Evolutionary conservation across 2,329 filamentous ascomycete genomes (phyloP), one percentile per base, ranked within the genome.

Genomic region (Thermothelomyces thermophilus): DNA sequence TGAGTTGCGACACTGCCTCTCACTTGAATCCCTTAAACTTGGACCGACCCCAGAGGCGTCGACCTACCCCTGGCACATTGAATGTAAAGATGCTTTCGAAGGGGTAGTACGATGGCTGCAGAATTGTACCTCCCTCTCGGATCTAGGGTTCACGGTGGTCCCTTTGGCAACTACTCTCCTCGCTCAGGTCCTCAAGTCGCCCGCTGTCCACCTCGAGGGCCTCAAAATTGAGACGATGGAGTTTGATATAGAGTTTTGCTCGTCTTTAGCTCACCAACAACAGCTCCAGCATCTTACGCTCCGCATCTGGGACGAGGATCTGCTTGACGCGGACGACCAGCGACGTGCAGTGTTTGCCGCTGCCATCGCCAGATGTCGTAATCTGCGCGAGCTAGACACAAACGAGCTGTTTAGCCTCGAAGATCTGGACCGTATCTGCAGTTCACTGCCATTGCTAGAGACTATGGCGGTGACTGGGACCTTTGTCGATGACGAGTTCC

Each of bases 381-480:
- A 75, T 8, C 70, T 86, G 14, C 73, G 69, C 20, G 69, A 74
- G 17, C 68, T 86, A 2, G 71, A 77, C 33, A 63, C 73, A 28
- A 68, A 74, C 26, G 70, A 79, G 4, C 73, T 70, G 2, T 73
- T 84, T 51, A 68, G 64, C 0, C 66, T 73, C 7, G 62, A 68
- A 8, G 74, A 83, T 34, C 66, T 84, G 30, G 61, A 67, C 10
- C 58, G 58, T 2, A 68, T 86, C 14, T 68, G 74, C 20, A 52
- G 61, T 1, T 62, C 68, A 9, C 64, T 82, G 9, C 64, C 64
- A 0, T 60, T 69, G 14, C 69, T 86, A 0, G 77, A 82, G 55
- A 73, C 78, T 11, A 63, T 86, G 13, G 73, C 70, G 39, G 73
- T 84, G 42, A 74, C 72, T 37, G 80, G 81, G 37, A 74, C 75